Evolutionary conservation across 768 basidiomycete species (phyloP).

Genomic region (Podaxis mareebaensis): DNA sequence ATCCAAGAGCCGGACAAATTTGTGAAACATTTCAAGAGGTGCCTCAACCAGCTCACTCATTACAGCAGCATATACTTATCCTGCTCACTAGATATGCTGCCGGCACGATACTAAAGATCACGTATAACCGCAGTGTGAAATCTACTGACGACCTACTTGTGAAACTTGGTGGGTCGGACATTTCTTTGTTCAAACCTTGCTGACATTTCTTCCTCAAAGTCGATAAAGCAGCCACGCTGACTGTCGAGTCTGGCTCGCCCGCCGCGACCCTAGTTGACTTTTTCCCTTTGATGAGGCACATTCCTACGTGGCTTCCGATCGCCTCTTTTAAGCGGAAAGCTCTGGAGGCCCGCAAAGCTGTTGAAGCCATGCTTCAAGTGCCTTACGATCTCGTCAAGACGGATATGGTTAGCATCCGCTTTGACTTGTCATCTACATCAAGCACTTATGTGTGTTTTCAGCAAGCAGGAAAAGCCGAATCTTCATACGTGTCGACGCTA

Average conservation of each 20-base stretch:
- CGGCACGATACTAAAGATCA: conserved; percentile 48
- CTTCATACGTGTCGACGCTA: conserved; percentile 47
- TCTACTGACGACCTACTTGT: conserved; percentile 47
- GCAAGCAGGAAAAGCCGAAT: conserved; percentile 42
- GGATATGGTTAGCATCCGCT: conserved; percentile 39
- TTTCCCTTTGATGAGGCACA: conserved; percentile 48
- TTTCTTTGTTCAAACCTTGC: conserved; percentile 6
- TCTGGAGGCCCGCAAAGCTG: conserved; percentile 40
- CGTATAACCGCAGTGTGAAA: conserved; percentile 46
- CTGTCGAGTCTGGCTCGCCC: conserved; percentile 45
- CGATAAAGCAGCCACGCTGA: conserved; percentile 46
- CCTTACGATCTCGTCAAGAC: conserved; percentile 53
- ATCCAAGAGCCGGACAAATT: conserved; percentile 38
- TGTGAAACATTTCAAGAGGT: conserved; percentile 46
- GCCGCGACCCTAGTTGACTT: conserved; percentile 51
- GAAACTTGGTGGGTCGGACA: conserved; percentile 33
- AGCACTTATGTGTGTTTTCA: conserved; percentile 22
- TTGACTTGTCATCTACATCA: conserved; percentile 1
- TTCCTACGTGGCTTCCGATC: conserved; percentile 53
- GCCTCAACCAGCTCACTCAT: neutral
- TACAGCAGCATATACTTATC: conserved; percentile 2
- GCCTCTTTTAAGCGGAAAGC: conserved; percentile 48
- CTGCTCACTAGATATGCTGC: conserved; percentile 41
- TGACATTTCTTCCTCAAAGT: conserved; percentile 28
- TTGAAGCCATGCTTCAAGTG: conserved; percentile 48